Percentiles rank a stretch among this genome's conserved stretches.
phyloP scores from a whole-genome alignment of 305 asterid species.

The Fraxinus xanthoxyloides region DNA sequence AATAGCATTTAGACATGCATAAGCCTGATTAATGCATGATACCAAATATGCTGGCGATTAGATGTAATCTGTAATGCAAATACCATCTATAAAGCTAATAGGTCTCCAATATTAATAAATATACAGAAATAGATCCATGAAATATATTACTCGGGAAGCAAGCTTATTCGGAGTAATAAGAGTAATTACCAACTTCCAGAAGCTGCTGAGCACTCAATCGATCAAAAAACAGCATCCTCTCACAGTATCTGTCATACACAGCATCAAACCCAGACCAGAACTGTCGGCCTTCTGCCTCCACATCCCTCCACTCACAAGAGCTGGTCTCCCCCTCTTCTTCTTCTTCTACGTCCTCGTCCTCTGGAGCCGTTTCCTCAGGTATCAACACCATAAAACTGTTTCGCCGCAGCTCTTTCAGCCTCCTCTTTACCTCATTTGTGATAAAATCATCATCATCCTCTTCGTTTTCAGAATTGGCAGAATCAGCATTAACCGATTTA shows the following conservation, averaged over 20 bases:
- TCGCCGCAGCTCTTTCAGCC: conserved; percentile 84
- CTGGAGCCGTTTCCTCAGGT: conserved; percentile 80
- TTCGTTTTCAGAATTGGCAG: conserved; percentile 54
- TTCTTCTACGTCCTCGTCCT: conserved; percentile 53
- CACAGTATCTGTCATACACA: conserved; percentile 70
- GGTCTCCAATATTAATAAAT: neutral
- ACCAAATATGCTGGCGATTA: neutral
- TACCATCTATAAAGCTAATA: neutral
- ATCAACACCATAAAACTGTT: conserved; percentile 94
- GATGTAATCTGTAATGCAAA: neutral
- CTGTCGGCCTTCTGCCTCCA: conserved; percentile 77
- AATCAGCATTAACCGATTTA: conserved; percentile 46
- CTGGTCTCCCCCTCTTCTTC: conserved; percentile 70
- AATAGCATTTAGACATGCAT: neutral
- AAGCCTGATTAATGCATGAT: neutral
- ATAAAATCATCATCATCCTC: conserved; percentile 95
- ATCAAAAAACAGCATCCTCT: conserved; percentile 74
- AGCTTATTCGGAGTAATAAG: conserved; percentile 1
- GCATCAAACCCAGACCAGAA: conserved; percentile 93
- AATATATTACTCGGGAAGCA: neutral
- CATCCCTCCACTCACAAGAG: conserved; percentile 88
- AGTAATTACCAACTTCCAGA: conserved; percentile 65
- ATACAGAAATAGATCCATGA: neutral
- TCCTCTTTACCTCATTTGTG: conserved; percentile 87
- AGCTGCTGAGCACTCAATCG: conserved; percentile 70